Conservation (phyloP, 2,329 filamentous ascomycete species). For the Alternaria sp. region DNA sequence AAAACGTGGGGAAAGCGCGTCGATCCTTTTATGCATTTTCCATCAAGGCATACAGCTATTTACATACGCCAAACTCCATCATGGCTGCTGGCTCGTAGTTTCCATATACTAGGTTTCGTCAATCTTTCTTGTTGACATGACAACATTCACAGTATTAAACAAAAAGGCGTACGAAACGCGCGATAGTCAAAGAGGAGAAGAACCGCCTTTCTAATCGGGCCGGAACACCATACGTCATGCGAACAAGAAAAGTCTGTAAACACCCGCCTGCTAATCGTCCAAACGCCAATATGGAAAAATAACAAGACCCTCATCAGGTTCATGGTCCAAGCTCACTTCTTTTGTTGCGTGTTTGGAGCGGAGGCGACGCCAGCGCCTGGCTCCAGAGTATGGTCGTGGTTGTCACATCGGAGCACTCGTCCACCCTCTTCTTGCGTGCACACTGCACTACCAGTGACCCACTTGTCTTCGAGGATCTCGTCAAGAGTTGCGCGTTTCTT, state of each 20-base stretch:
- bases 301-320: conserved; percentile 2
- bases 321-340: conserved; percentile 39
- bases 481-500: conserved; percentile 83
- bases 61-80: conserved; percentile 7
- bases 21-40: conserved; percentile 1
- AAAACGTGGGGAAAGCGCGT: neutral
- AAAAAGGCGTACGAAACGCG: conserved; percentile 7
- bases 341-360: conserved; percentile 44
- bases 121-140: conserved; percentile 1
- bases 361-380: conserved; percentile 58
- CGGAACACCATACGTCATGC: conserved; percentile 9
- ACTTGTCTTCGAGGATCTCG: conserved; percentile 87
- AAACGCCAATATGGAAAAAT: conserved; percentile 9
- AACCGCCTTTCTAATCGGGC: conserved; percentile 13
- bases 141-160: conserved; percentile 2
- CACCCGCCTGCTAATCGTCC: conserved; percentile 12
- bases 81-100: neutral
- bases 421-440: conserved; percentile 83
- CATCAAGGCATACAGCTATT: neutral
- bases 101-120: neutral
- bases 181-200: neutral
- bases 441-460: conserved; percentile 85
- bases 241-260: conserved; percentile 13
- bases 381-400: conserved; percentile 87
- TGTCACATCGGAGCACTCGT: conserved; percentile 73